Conservation (phyloP, 208 protist genomes). For the Trypanosoma avium region DNA sequence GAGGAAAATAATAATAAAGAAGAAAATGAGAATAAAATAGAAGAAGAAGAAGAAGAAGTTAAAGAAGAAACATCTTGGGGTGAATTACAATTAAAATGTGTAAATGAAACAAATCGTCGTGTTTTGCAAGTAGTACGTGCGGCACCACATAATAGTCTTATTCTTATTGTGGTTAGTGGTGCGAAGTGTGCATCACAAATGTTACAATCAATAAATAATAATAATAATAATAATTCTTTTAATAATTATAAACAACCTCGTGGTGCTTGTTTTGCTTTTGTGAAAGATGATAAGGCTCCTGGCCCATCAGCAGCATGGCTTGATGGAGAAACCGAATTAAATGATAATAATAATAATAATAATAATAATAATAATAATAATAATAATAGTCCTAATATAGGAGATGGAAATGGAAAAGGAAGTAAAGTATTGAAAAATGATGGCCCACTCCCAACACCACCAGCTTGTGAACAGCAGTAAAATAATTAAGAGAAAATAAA, state of each 20-base stretch:
- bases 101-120: constrained; percentile 57
- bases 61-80: constrained; percentile 20
- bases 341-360: neutral
- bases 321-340: neutral
- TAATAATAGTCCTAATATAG: neutral
- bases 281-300: constrained; percentile 62
- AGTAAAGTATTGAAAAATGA: neutral
- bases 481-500: constrained; percentile 1
- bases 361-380: neutral
- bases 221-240: neutral
- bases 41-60: neutral
- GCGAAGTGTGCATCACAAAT: neutral
- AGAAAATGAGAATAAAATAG: neutral
- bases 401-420: neutral
- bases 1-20: neutral
- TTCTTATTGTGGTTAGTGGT: constrained; percentile 52
- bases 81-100: constrained; percentile 34
- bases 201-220: neutral
- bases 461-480: constrained; percentile 53
- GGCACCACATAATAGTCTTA: constrained; percentile 64
- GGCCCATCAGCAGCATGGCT: constrained; percentile 35
- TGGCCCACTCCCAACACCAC: constrained; percentile 9
- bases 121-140: constrained; percentile 74
- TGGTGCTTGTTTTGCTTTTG: constrained; percentile 70
- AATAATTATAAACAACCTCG: constrained; percentile 23